Conservation (phyloP, 805 yeast genomes). For the Ogataea degrootiae region DNA sequence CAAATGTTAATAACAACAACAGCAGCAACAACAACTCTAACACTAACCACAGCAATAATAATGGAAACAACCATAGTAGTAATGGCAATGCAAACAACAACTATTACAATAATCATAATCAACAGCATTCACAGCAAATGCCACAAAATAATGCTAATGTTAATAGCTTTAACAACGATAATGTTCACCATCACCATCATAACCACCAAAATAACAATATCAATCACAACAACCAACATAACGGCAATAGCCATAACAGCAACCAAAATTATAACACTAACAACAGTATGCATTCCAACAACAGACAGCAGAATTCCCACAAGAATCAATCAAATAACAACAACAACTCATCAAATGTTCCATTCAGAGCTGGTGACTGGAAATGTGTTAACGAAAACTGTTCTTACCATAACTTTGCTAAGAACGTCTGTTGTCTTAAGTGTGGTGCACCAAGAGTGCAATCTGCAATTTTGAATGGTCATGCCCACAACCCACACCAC, state of each 20-base stretch:
- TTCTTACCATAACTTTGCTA: slow-evolving; percentile 88
- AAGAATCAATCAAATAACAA: slow-evolving; percentile 1
- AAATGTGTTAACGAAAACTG: slow-evolving; percentile 78
- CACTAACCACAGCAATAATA: slow-evolving; percentile 6
- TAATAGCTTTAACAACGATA: slow-evolving; percentile 6
- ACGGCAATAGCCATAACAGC: slow-evolving; percentile 11
- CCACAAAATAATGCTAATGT: slow-evolving; percentile 16
- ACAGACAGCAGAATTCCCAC: slow-evolving; percentile 4
- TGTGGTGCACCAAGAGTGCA: slow-evolving; percentile 71
- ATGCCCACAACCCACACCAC: slow-evolving; percentile 23
- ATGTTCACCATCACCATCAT: slow-evolving; percentile 7
- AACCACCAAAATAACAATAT: slow-evolving; percentile 14
- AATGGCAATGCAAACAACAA: slow-evolving; percentile 12
- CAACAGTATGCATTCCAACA: slow-evolving; percentile 7
- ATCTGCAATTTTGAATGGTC: slow-evolving; percentile 28
- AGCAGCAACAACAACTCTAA: slow-evolving; percentile 15
- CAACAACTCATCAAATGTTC: slow-evolving; percentile 48
- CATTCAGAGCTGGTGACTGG: slow-evolving; percentile 97
- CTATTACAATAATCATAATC: slow-evolving; percentile 12
- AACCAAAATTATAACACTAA: slow-evolving; percentile 15
- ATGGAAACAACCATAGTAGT: slow-evolving; percentile 9
- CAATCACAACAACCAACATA: slow-evolving; percentile 11
- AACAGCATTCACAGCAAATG: slow-evolving; percentile 12
- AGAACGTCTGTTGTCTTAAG: slow-evolving; percentile 78
- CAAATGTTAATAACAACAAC: slow-evolving; percentile 8